Base-by-base conservation (phyloP, 306 rosid species). In the Cucumis hystrix region DNA sequence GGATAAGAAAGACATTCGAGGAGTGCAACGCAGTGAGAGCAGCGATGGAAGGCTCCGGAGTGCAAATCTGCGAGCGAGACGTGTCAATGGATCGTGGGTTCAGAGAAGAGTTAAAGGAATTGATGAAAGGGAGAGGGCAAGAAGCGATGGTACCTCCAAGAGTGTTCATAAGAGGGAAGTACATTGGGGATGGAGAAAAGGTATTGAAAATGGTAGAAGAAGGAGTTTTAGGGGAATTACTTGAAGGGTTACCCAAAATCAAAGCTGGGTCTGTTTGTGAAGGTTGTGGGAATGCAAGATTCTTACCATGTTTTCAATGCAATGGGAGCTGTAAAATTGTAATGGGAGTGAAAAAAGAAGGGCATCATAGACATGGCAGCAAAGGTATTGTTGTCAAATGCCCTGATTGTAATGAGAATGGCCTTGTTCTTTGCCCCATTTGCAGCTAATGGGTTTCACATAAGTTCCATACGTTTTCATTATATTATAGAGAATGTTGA, bases 61-160 rank as follows among this genome's bases (percentile, higher is more conserved):
- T 90, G 18, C 39, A 78, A 57, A 74, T 93, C 78, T 85, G 88
- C 80, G 98, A 93, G 88, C 86, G 97, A 1, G 98, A 93, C 65
- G 91, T 93, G 41, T 93, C 97, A 0, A 93, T 93, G 98, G 91
- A 93, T 60, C 82, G 88, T 0, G 94, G 96, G 2, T 91, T 93
- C 45, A 81, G 79, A 17, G 94, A 91, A 57, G 96, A 93, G 79
- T 51, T 94, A 3, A 81, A 79, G 56, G 86, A 77, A 0, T 68
- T 91, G 70, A 30, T 89, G 80, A 83, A 74, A 54, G 92, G 83
- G 82, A 85, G 83, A 47, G 88, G 56, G 40, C 79, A 14, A 64
- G 88, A 79, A 14, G 80, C 57, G 1, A 56, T 79, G 76, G 82
- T 89, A 49, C 96, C 94, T 5, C 98, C 96, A 1, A 88, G 86